Base-by-base conservation (phyloP, 768 basidiomycete species). In the Lentinula lateritia region DNA sequence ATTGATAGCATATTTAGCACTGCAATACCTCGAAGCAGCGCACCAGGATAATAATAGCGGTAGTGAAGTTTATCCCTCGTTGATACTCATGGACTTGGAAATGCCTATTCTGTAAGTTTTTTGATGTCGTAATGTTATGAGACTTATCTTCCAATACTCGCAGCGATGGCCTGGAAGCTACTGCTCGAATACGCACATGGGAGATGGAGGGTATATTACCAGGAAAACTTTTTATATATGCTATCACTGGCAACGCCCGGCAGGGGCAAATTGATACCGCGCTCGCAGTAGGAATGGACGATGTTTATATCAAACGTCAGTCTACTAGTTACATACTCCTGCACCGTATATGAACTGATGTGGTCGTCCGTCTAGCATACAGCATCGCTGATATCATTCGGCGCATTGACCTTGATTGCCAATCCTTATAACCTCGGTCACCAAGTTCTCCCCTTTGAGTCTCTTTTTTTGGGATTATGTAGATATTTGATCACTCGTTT, bases 241-340 rank as follows among this genome's bases (percentile, higher is more conserved):
- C 55, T 5, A 46, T 58, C 15, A 58, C 55, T 18, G 61, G 61
- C n/a, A 62, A 62, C 46, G 61, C 61, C 12, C 41, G 61, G 23
- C 46, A 61, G 60, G 52, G 58, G 20, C 62, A 54, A 32, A 35
- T 54, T 6, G 52, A 60, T 16, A 50, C 50, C 48, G 62, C 58
- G 10, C 20, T 45, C 50, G 12, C 28, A 62, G 53, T 53, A 38
- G 34, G 67, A 62, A 7, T 66, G 65, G 6, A 63, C 60, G 36
- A 61, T 60, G 20, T 68, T 62, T 58, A 53, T 34, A 52, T 61
- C 60, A 53, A 53, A 28, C 61, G 55, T 62, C 35, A 41, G 39
- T 16, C 39, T 28, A 9, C 36, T 15, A 28, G 28, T 3, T 28
- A 28, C 28, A 28, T 28, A 28, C 28, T 4, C 28, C 28, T 4